Evolutionary conservation across 441 rosid species (phyloP), one percentile per base, ranked within the genome.

Genomic region (Sinapis alba): DNA sequence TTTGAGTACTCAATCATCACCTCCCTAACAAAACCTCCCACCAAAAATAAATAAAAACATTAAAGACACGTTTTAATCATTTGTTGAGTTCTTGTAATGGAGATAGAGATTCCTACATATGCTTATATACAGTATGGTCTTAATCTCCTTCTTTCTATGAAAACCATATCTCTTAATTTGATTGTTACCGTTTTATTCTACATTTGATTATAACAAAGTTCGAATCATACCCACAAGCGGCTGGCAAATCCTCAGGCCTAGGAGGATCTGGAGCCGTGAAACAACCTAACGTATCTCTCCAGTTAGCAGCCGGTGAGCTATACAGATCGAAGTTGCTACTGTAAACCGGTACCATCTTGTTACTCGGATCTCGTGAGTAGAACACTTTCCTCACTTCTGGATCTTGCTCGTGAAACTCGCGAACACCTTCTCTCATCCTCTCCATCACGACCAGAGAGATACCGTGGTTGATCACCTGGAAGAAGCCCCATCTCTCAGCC

Each of bases 401-500:
- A 0, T 80, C 76, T 23, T 77, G 71, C 51, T 79, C 83, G 5
- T 79, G 84, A 71, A 84, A 82, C 70, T 60, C 45, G 28, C 80
- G 82, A 45, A 79, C 50, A 1, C 83, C 76, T 11, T 79, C 61
- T 41, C 10, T 65, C 69, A 58, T 71, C 69, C 11, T 74, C 65
- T 70, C 79, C 41, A 79, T 11, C 16, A 65, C 34, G 18, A 70
- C 56, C 0, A 26, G 7, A 4, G 76, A 4, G 51, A 79, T 54
- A 3, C 79, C 82, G 12, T 79, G 82, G 5, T 79, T 74, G 34
- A 79, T 23, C 60, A 75, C 82, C 74, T 73, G 84, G 13, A 81
- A 83, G 62, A 82, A 83, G 1, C 89, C 86, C 87, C 83, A 82
- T 24, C 74, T 79, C 77, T 67, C 85, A 2, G 87, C 83, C 6